Evolutionary conservation across 2,329 filamentous ascomycete species (phyloP).

Genomic region (Penicillium sp.): DNA sequence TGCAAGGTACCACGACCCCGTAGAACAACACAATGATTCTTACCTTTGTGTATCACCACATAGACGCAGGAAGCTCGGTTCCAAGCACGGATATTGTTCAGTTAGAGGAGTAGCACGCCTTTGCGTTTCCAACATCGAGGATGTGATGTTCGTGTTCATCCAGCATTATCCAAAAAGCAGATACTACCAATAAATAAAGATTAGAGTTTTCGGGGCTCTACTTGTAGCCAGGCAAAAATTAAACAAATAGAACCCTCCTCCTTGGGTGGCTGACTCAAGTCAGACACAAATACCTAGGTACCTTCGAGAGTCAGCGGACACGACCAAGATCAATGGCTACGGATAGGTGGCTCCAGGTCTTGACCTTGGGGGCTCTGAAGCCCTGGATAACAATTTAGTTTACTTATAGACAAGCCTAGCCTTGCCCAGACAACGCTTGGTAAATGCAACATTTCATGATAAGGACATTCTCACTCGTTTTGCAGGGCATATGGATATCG

Average conservation of each 20-base stretch:
- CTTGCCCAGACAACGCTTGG: too few species aligned
- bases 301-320: too few species aligned
- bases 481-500: neutral
- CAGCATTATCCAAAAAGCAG: neutral
- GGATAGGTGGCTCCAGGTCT: too few species aligned
- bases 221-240: neutral
- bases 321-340: too few species aligned
- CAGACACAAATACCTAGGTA: too few species aligned
- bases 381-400: too few species aligned
- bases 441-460: neutral
- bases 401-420: too few species aligned
- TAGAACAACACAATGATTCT: neutral
- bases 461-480: neutral
- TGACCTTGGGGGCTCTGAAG: too few species aligned
- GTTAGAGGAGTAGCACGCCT: neutral
- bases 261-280: too few species aligned
- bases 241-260: neutral
- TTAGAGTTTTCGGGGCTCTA: too few species aligned
- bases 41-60: neutral
- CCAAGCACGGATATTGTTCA: rapidly evolving
- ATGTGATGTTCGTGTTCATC: neutral
- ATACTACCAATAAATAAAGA: neutral
- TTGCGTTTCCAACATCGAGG: neutral
- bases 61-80: too few species aligned
- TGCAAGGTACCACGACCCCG: too few species aligned